phyloP scores from a whole-genome alignment of 225 moss, liverwort and hornwort genomes.

The Asterella californica region DNA sequence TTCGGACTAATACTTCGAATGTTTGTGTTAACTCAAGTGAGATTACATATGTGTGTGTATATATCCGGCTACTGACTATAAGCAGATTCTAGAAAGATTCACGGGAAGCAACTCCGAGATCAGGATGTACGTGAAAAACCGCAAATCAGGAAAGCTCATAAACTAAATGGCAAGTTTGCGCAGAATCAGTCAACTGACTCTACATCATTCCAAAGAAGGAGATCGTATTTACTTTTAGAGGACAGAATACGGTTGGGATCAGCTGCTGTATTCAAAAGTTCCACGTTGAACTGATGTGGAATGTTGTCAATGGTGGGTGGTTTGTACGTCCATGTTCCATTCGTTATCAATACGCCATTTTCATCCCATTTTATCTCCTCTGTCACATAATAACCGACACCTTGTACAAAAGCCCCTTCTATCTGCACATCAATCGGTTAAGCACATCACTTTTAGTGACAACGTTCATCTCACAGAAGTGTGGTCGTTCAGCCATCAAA shows the following conservation, averaged over 20 bases:
- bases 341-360: slow-evolving; percentile 52
- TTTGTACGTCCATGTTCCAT: slow-evolving; percentile 71
- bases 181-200: background rate
- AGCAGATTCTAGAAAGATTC: background rate
- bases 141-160: background rate
- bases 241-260: slow-evolving; percentile 32
- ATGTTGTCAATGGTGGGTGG: slow-evolving; percentile 53
- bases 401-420: slow-evolving; percentile 65
- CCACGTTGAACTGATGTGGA: slow-evolving; percentile 50
- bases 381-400: slow-evolving; percentile 56
- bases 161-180: background rate
- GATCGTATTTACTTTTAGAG: slow-evolving; percentile 38
- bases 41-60: background rate
- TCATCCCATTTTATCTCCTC: slow-evolving; percentile 50
- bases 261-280: slow-evolving; percentile 41
- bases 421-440: slow-evolving; percentile 40
- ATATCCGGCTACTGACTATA: background rate
- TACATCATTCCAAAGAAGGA: background rate
- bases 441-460: background rate
- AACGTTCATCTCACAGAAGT: background rate
- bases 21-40: too few species aligned
- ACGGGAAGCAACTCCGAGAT: background rate
- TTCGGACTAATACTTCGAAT: too few species aligned
- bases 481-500: background rate
- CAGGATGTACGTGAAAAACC: background rate